phyloP scores from a whole-genome alignment of 108 stramenopile species.

The Bacterosira constricta region DNA sequence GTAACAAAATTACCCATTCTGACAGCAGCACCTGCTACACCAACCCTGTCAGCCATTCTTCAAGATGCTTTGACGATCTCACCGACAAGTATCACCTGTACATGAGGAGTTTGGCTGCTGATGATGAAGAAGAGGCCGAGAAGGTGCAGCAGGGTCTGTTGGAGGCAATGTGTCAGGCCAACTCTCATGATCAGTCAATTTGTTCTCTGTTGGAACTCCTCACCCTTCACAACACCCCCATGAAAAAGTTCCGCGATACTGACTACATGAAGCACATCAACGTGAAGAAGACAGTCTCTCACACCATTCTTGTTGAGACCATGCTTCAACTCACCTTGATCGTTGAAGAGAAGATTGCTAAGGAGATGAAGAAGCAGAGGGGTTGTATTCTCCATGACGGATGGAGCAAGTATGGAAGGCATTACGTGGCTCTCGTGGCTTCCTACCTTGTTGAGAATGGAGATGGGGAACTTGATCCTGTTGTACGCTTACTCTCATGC shows the following conservation, averaged over 20 bases:
- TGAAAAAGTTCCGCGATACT: not conserved
- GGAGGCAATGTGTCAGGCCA: no score
- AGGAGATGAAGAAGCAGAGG: conserved; percentile 1
- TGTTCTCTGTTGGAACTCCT: not conserved
- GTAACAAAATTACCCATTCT: no score
- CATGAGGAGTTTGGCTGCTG: no score
- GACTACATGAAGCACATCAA: not conserved
- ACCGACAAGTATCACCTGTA: no score
- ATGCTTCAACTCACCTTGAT: not conserved
- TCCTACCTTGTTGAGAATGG: not conserved
- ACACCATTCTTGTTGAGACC: not conserved
- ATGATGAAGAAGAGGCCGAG: no score
- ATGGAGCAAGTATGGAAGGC: not conserved
- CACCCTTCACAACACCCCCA: not conserved
- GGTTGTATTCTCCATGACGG: not conserved
- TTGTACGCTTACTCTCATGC: not conserved
- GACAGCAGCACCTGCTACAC: no score
- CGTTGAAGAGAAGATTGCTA: conserved; percentile 1
- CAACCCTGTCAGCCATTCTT: no score
- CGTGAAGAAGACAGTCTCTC: not conserved
- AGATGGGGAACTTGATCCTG: not conserved
- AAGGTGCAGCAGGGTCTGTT: no score
- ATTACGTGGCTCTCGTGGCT: not conserved
- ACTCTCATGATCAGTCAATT: no score
- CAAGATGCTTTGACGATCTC: no score